These are phyloP conservation scores for Oenanthe sinensis DNA, from an alignment of 129 eudicot genomes.

Conservation along the genomic window DNA sequence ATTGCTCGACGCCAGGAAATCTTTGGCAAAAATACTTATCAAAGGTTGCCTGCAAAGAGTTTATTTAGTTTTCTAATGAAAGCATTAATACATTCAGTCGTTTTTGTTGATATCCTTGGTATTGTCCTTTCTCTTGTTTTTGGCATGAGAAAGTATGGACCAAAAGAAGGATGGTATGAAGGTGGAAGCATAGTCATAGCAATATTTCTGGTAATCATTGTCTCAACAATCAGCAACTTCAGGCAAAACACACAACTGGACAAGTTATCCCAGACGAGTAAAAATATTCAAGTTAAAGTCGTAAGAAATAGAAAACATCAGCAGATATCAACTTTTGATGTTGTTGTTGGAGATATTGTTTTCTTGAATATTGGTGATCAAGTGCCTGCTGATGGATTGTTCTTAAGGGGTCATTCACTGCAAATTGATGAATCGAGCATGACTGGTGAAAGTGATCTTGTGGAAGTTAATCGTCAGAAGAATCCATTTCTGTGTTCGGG, in stretches of 20 bases:
- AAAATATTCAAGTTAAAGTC: constrained; percentile 27
- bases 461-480: constrained; percentile 10
- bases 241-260: constrained; percentile 34
- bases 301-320: constrained; percentile 31
- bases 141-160: constrained; percentile 31
- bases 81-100: constrained; percentile 29
- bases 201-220: constrained; percentile 24
- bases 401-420: constrained; percentile 32
- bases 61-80: constrained; percentile 15
- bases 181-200: constrained; percentile 50
- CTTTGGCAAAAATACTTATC: constrained; percentile 28
- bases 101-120: constrained; percentile 1
- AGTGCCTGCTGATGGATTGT: constrained; percentile 35
- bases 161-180: constrained; percentile 44
- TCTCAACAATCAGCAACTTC: constrained; percentile 34
- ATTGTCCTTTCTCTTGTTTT: constrained; percentile 40
- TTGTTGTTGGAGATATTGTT: constrained; percentile 33
- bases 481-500: constrained; percentile 40
- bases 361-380: background rate
- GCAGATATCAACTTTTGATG: constrained; percentile 25
- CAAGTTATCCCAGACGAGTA: constrained; percentile 28
- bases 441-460: constrained; percentile 30
- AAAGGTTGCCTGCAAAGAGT: constrained; percentile 13
- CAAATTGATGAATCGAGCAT: constrained; percentile 36
- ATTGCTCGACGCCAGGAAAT: constrained; percentile 7